Percentiles rank a stretch among this genome's conserved stretches.
These are phyloP conservation scores for Neonectria ditissima DNA, from an alignment of 2,329 filamentous ascomycete species.

Conservation along the genomic window DNA sequence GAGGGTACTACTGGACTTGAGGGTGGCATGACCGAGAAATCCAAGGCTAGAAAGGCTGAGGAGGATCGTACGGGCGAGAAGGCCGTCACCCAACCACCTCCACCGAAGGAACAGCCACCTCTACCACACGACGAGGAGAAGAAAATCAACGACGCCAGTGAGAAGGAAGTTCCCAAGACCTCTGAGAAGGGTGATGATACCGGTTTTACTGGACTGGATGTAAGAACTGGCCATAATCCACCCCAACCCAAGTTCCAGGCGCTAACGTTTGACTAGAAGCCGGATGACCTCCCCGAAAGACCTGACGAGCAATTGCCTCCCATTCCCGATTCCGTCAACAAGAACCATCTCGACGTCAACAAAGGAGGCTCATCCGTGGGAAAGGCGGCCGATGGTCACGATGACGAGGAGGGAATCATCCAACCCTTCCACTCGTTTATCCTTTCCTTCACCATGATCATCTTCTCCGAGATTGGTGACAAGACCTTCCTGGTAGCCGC, in stretches of 20 bases:
- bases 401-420: slow-evolving; percentile 74
- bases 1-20: slow-evolving; percentile 90
- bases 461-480: slow-evolving; percentile 96
- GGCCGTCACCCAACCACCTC: slow-evolving; percentile 79
- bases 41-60: slow-evolving; percentile 77
- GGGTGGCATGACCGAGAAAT: slow-evolving; percentile 89
- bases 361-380: slow-evolving; percentile 23
- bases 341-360: slow-evolving; percentile 69
- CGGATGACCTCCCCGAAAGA: slow-evolving; percentile 81
- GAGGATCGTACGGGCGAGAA: slow-evolving; percentile 75
- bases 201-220: slow-evolving; percentile 53
- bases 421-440: slow-evolving; percentile 89
- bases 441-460: slow-evolving; percentile 95
- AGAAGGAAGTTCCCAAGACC: slow-evolving; percentile 41
- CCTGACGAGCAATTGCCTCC: slow-evolving; percentile 80
- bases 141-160: slow-evolving; percentile 65
- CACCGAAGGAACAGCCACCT: slow-evolving; percentile 87
- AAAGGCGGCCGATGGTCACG: slow-evolving; percentile 47
- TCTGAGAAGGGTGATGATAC: slow-evolving; percentile 57
- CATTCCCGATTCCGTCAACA: slow-evolving; percentile 73
- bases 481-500: slow-evolving; percentile 98
- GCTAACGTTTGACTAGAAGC: slow-evolving; percentile 70
- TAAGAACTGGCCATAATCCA: slow-evolving; percentile 31
- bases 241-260: neutral
- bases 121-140: slow-evolving; percentile 84